Percentiles rank a stretch among this genome's conserved stretches.
Evolutionary conservation across 2,329 filamentous ascomycete species (phyloP).

Genomic region (Apiospora saccharicola): DNA sequence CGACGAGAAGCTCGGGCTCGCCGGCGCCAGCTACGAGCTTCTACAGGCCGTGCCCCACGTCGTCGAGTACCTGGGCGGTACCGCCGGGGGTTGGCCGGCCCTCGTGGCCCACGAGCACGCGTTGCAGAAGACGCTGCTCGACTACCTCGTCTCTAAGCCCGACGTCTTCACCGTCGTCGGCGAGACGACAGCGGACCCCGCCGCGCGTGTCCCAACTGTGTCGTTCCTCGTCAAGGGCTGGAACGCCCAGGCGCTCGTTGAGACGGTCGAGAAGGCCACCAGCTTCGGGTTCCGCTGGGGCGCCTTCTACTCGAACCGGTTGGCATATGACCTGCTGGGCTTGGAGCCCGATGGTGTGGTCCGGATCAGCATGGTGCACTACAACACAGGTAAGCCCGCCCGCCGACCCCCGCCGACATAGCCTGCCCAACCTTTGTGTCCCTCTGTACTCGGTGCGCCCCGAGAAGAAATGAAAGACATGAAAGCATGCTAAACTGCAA

Average conservation of each 20-base stretch:
- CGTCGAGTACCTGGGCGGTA: constrained; percentile 62
- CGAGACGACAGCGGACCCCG: constrained; percentile 54
- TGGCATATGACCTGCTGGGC: constrained; percentile 65
- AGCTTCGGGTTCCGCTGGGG: constrained; percentile 72
- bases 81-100: constrained; percentile 52
- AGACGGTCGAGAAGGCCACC: constrained; percentile 65
- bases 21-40: constrained; percentile 75
- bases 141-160: constrained; percentile 60
- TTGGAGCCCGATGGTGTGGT: constrained; percentile 69
- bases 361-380: constrained; percentile 76
- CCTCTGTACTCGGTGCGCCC: background rate
- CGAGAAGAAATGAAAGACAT: background rate
- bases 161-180: constrained; percentile 66
- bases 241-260: constrained; percentile 65
- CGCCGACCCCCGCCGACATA: background rate
- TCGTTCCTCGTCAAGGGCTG: constrained; percentile 68
- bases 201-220: constrained; percentile 68
- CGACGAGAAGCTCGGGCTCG: constrained; percentile 72
- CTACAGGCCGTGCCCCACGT: constrained; percentile 68
- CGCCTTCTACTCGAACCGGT: constrained; percentile 71
- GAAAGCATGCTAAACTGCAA: background rate
- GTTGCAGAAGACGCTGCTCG: constrained; percentile 65
- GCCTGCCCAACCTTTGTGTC: background rate
- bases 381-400: constrained; percentile 58
- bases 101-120: constrained; percentile 66